Percentiles rank a stretch among this genome's conserved stretches.
Conservation (phyloP, 106 monocot species). For the Acorus gramineus region DNA sequence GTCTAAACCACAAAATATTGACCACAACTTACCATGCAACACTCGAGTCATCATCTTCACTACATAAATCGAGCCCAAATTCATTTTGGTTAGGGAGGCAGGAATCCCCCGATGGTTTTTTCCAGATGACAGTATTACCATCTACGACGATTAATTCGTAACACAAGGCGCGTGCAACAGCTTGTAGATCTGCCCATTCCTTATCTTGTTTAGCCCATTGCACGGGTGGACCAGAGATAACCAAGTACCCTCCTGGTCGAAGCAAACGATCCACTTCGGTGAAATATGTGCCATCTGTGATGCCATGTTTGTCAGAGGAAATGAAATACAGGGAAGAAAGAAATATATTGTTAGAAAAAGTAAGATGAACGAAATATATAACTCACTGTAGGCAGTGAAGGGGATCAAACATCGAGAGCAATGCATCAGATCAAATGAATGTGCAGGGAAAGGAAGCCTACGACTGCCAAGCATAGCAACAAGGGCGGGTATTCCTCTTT, state of each 20-base stretch:
- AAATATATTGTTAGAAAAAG: too few relatives aligned
- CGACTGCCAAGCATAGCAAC: constrained; percentile 91
- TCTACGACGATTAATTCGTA: constrained; percentile 86
- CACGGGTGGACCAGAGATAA: constrained; percentile 97
- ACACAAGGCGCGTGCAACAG: constrained; percentile 54
- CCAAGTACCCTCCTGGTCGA: constrained; percentile 77
- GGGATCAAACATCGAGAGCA: constrained; percentile 97
- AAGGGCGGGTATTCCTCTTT: constrained; percentile 98
- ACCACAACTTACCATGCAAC: constrained; percentile 61
- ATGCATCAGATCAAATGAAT: constrained; percentile 82
- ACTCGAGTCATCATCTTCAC: constrained; percentile 54
- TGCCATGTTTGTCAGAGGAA: neutral
- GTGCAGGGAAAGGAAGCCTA: constrained; percentile 85
- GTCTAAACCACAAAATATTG: neutral
- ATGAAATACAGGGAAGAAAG: neutral
- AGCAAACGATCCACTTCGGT: constrained; percentile 84
- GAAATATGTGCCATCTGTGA: constrained; percentile 91
- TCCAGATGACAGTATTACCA: constrained; percentile 88
- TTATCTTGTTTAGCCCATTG: constrained; percentile 87
- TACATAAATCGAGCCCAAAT: constrained; percentile 49
- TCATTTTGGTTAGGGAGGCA: constrained; percentile 57
- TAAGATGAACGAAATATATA: neutral
- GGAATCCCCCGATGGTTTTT: constrained; percentile 47
- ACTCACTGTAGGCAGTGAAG: constrained; percentile 82
- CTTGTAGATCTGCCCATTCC: constrained; percentile 87